Evolutionary conservation across 768 basidiomycete genomes (phyloP).

Genomic region (Naganishia vaughanmartiniae): DNA sequence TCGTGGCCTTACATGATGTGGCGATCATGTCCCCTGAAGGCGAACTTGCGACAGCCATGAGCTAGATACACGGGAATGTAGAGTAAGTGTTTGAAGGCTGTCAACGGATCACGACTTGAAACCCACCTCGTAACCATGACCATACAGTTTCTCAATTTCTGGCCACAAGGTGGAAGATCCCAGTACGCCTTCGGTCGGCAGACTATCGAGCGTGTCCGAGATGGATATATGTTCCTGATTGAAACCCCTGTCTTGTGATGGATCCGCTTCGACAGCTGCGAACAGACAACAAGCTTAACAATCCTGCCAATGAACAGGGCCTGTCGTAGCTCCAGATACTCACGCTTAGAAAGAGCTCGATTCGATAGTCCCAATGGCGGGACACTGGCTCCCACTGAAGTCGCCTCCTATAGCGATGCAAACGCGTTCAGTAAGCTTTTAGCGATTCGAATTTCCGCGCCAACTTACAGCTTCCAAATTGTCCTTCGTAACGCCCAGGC

Average conservation of each 20-base stretch:
- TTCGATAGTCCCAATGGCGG: constrained; percentile 93
- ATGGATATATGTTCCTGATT: constrained; percentile 50
- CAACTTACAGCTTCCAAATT: constrained; percentile 57
- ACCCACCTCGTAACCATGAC: constrained; percentile 90
- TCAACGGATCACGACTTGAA: too few relatives aligned
- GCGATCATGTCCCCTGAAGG: constrained; percentile 69
- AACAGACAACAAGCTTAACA: background rate
- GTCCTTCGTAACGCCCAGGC: constrained; percentile 57
- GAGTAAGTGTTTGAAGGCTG: background rate
- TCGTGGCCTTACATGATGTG: constrained; percentile 85
- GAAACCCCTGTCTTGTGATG: constrained; percentile 33
- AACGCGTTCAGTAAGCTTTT: background rate
- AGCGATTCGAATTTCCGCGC: background rate
- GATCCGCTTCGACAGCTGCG: constrained; percentile 36
- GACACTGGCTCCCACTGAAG: constrained; percentile 78
- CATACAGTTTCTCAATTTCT: constrained; percentile 92
- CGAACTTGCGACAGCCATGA: constrained; percentile 75
- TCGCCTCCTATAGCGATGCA: constrained; percentile 55
- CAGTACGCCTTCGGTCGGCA: constrained; percentile 84
- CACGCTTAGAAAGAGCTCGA: constrained; percentile 76
- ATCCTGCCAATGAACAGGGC: constrained; percentile 9
- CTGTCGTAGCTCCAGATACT: constrained; percentile 28
- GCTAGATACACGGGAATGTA: constrained; percentile 56
- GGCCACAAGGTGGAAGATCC: constrained; percentile 89
- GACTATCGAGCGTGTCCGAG: constrained; percentile 43